These are phyloP conservation scores for Saitozyma sp. DNA, from an alignment of 768 basidiomycete species.

Conservation along the genomic window DNA sequence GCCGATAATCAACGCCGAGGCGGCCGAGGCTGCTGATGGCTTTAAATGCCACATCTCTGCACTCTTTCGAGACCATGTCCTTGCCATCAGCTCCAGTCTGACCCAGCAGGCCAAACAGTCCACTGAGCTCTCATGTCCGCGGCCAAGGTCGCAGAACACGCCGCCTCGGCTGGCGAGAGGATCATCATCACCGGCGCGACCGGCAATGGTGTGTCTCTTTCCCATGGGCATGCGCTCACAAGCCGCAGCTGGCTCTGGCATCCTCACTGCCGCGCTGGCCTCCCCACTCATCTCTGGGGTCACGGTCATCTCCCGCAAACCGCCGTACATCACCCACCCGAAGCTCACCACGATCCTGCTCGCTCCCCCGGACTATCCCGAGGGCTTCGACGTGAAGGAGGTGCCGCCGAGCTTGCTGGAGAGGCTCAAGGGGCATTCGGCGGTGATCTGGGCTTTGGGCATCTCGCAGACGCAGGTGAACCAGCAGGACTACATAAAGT, in stretches of 20 bases:
- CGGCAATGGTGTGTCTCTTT: constrained; percentile 23
- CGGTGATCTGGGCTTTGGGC: constrained; percentile 29
- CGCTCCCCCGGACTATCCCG: constrained; percentile 21
- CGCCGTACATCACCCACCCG: constrained; percentile 12
- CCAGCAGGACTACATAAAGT: constrained; percentile 29
- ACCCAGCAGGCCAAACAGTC: too few relatives aligned
- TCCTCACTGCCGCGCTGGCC: constrained; percentile 23
- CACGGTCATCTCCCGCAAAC: constrained; percentile 22
- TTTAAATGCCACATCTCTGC: too few relatives aligned
- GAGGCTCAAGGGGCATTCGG: constrained; percentile 13
- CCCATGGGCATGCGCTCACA: too few relatives aligned
- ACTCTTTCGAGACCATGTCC: too few relatives aligned
- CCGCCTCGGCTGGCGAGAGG: constrained; percentile 1
- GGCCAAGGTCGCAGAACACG: too few relatives aligned
- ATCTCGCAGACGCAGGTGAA: constrained; percentile 23
- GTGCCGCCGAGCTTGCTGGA: constrained; percentile 16
- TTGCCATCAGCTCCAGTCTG: too few relatives aligned
- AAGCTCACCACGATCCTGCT: constrained; percentile 22
- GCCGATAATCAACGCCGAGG: too few relatives aligned
- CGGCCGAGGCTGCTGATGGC: too few relatives aligned
- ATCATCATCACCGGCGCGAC: constrained; percentile 35
- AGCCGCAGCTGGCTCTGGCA: constrained; percentile 23
- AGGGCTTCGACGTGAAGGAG: constrained; percentile 21
- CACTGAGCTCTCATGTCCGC: too few relatives aligned
- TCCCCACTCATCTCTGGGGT: constrained; percentile 20